Evolutionary conservation across 2,329 filamentous ascomycete species (phyloP), one percentile per base, ranked within the genome.

Genomic region (Penicillium sp.): DNA sequence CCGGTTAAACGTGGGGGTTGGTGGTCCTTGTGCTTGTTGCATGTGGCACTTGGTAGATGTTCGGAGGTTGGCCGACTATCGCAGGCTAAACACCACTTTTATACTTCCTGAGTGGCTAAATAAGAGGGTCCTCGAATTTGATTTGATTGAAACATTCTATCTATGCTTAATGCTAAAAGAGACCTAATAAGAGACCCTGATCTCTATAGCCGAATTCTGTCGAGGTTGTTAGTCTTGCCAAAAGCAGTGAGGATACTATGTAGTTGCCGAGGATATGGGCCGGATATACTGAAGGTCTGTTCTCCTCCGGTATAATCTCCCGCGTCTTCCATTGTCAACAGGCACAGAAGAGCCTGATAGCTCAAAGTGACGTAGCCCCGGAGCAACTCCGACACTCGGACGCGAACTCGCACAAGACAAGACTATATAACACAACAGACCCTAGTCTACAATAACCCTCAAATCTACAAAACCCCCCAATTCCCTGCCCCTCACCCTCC

Each of bases 301-400:
- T n/a, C n/a, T 32, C 13, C 6, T 19, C 19, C 19, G 35, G 19
- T 22, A 12, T 34, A 34, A 19, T 34, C 17, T 19, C 33, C 12
- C 34, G 7, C 21, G 6, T 37, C 13, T 37, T 37, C 10, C 2
- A 8, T n/a, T n/a, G 31, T n/a, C 15, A 33, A 33, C 12, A 35
- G 33, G 10, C 33, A 13, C 29, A 13, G 29, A 15, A 6, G 29
- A 31, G 15, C 35, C 35, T 21, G 21, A 41, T 32, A 46, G 19
- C 44, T 38, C 42, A 26, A 32, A 44, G 15, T 49, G 48, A 50
- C 48, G 48, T 50, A 41, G 9, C 8, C 5, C 9, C 48, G 48
- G 48, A 45, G 13, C 13, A 45, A 46, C 34, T 50, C 48, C 48
- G 48, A 46, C 43, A 15, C n/a, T 50, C 43, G 43, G 48, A 50